These are phyloP conservation scores for Phalaenopsis aphrodite DNA, from an alignment of 106 monocot genomes.

Conservation along the genomic window DNA sequence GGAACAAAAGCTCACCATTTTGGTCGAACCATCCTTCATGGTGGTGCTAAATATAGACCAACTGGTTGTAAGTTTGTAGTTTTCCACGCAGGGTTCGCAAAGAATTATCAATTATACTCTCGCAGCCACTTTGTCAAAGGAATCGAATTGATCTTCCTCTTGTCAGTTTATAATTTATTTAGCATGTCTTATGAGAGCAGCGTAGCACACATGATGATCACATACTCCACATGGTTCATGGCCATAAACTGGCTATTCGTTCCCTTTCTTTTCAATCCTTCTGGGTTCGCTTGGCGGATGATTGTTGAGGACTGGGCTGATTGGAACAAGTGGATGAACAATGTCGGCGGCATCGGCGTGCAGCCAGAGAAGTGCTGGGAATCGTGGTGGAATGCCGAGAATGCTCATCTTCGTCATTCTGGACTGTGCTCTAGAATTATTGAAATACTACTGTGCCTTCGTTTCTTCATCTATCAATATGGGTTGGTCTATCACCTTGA, in stretches of 20 bases:
- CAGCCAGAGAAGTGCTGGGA: slow-evolving; percentile 78
- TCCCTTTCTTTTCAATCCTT: slow-evolving; percentile 82
- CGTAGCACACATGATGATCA: slow-evolving; percentile 47
- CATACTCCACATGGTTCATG: slow-evolving; percentile 82
- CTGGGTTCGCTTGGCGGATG: slow-evolving; percentile 71
- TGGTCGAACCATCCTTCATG: slow-evolving; percentile 72
- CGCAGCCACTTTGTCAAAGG: slow-evolving; percentile 94
- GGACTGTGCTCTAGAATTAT: slow-evolving; percentile 31
- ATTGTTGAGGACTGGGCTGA: slow-evolving; percentile 77
- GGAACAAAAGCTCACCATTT: slow-evolving; percentile 79
- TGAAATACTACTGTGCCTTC: slow-evolving; percentile 53
- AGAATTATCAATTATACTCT: slow-evolving; percentile 82
- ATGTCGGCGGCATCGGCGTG: slow-evolving; percentile 61
- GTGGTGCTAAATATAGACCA: slow-evolving; percentile 66
- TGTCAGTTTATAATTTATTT: slow-evolving; percentile 51
- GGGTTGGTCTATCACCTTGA: slow-evolving; percentile 74
- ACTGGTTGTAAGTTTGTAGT: slow-evolving; percentile 77
- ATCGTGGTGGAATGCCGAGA: slow-evolving; percentile 82
- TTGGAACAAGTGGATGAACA: slow-evolving; percentile 74
- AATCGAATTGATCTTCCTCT: slow-evolving; percentile 66
- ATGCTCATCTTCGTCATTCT: slow-evolving; percentile 44
- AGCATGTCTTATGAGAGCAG: slow-evolving; percentile 38
- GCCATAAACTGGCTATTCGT: slow-evolving; percentile 64
- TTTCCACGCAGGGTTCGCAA: slow-evolving; percentile 71
- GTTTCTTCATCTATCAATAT: slow-evolving; percentile 86